These are phyloP conservation scores for Calonectria multiphialidica DNA, from an alignment of 2,329 filamentous ascomycete genomes.

Conservation along the genomic window DNA sequence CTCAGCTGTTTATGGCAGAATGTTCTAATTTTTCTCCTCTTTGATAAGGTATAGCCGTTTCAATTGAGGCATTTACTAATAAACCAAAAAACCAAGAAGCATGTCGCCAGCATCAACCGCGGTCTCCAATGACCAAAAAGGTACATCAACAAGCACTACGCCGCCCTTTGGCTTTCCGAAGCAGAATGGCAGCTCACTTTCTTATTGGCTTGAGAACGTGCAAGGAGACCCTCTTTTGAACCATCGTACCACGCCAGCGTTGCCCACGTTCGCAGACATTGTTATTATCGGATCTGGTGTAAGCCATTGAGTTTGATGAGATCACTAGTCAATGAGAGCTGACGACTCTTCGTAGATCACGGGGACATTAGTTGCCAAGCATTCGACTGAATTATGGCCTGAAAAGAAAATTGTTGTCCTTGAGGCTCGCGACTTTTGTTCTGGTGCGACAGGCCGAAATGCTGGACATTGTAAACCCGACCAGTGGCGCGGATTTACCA, in stretches of 20 bases:
- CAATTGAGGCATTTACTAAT: neutral
- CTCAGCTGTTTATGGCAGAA: neutral
- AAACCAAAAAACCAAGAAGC: neutral
- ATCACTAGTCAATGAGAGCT: neutral
- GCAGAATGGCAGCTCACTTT: conserved; percentile 1
- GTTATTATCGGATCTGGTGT: conserved; percentile 26
- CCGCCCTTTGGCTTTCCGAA: conserved; percentile 15
- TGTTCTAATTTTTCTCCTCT: neutral
- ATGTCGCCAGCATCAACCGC: neutral
- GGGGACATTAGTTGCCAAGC: conserved; percentile 22
- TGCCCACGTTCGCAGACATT: conserved; percentile 16
- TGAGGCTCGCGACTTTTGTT: conserved; percentile 28
- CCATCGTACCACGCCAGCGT: conserved; percentile 16
- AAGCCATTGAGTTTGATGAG: neutral
- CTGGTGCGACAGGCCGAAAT: conserved; percentile 25
- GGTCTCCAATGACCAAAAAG: neutral
- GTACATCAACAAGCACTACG: neutral
- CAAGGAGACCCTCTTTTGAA: conserved; percentile 17
- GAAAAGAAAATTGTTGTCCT: conserved; percentile 20
- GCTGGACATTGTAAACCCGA: conserved; percentile 30
- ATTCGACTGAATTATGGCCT: conserved; percentile 22
- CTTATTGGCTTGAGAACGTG: conserved; percentile 19
- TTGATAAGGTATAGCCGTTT: neutral
- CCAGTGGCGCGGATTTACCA: conserved; percentile 26
- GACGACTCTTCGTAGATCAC: conserved; percentile 8